These are phyloP conservation scores for Astragalus glycyphyllos DNA, from an alignment of 306 rosid genomes.

Conservation along the genomic window DNA sequence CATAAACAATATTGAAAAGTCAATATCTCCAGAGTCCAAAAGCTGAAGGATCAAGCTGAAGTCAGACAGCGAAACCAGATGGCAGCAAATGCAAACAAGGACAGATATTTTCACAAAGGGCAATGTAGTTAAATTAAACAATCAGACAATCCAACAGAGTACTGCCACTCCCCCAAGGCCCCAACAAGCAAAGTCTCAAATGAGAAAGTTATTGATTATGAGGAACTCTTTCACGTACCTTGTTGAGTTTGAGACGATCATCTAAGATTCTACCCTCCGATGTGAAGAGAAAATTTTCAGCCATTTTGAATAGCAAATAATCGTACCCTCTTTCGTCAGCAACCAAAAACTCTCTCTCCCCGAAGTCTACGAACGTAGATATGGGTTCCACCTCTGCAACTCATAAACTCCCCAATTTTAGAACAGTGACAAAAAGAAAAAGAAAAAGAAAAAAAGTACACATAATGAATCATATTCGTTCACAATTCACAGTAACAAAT, in stretches of 20 bases:
- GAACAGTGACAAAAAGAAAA: background rate
- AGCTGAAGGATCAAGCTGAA: conserved; percentile 53
- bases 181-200: background rate
- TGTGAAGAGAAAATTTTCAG: conserved; percentile 71
- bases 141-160: conserved; percentile 31
- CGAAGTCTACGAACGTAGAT: conserved; percentile 77
- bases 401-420: conserved; percentile 38
- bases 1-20: conserved; percentile 51
- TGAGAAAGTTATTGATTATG: background rate
- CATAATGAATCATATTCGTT: background rate
- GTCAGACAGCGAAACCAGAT: conserved; percentile 38
- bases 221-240: conserved; percentile 53
- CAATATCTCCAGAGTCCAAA: conserved; percentile 62
- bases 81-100: conserved; percentile 45
- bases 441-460: background rate
- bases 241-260: conserved; percentile 82
- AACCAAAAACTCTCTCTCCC: conserved; percentile 85
- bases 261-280: conserved; percentile 83
- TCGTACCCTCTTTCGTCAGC: conserved; percentile 96
- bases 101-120: conserved; percentile 25
- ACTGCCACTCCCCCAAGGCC: background rate
- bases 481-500: conserved; percentile 17
- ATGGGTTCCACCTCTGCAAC: conserved; percentile 94
- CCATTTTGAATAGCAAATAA: conserved; percentile 79
- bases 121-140: conserved; percentile 42